Evolutionary conservation across 2,329 filamentous ascomycete genomes (phyloP), one percentile per base, ranked within the genome.

Genomic region (Mycosphaerella arachidis): DNA sequence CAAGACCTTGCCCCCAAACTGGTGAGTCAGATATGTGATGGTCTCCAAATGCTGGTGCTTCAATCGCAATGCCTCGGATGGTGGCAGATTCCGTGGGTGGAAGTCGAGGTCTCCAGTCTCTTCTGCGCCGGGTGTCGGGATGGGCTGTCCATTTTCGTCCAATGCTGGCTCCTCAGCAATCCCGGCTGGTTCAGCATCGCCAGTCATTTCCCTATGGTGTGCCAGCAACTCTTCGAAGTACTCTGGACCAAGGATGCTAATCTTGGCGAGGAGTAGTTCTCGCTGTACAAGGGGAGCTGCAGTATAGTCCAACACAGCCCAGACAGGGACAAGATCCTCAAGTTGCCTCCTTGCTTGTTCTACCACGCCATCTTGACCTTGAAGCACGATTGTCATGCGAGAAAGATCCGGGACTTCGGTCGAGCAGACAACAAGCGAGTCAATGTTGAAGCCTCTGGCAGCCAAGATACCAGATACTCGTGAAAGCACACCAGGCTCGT

Each of bases 231-330:
- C 94, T 79, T 97, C 93, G 70, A 97, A 99, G 79, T 96, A 97
- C 81, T 99, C 94, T 6, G 94, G 94, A 0, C 94, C 94, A 40
- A 99, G 84, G 63, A 96, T 96, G 76, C 93, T 96, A 78, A 99
- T 85, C 82, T 99, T 99, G 70, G 94, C 93, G 40, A 99, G 86
- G 8, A 99, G 84, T 31, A 99, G 83, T 78, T 99, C 94, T 64
- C 94, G 88, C 84, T 99, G 94, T 20, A 99, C 94, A 27, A 99
- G 86, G 2, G 94, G 91, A 5, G 94, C 88, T 63, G 86, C 84
- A 61, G 92, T 97, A 79, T 99, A 99, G 78, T 99, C 94, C 59
- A 99, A 81, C 35, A 99, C 94, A 56, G 94, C 94, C 94, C 94
- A 99, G 60, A 99, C 94, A 27, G 94, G 94, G 27, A 99, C 94